Evolutionary conservation across 805 yeast genomes (phyloP).

Genomic region (Maudiozyma saulgeensis): DNA sequence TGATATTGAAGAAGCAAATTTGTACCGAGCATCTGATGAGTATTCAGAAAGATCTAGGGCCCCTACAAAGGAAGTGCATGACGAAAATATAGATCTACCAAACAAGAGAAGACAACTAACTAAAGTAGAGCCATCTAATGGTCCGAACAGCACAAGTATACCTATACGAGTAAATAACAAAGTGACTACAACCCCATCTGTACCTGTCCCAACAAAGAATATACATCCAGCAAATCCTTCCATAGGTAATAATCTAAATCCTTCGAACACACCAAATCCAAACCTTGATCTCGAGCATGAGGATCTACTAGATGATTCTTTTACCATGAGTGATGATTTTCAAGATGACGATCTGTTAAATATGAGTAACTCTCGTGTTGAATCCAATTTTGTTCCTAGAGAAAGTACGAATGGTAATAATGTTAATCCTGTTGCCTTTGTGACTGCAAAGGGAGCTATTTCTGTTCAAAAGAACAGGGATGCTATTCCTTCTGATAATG

Average conservation of each 20-base stretch:
- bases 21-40: conserved; percentile 32
- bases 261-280: not conserved
- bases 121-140: conserved; percentile 6
- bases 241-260: not conserved
- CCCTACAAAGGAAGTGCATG: conserved; percentile 14
- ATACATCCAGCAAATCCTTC: not conserved
- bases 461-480: conserved; percentile 38
- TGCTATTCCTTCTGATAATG: conserved; percentile 30
- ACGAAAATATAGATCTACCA: conserved; percentile 1
- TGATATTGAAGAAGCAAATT: conserved; percentile 35
- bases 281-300: conserved; percentile 11
- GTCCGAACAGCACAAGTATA: not conserved
- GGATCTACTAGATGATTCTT: conserved; percentile 43
- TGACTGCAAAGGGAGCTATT: conserved; percentile 57
- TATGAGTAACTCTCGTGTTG: conserved; percentile 16
- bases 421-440: conserved; percentile 33
- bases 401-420: not conserved
- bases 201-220: not conserved
- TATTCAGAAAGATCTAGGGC: conserved; percentile 24
- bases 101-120: conserved; percentile 19
- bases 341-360: conserved; percentile 32
- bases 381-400: not conserved
- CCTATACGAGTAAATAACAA: not conserved
- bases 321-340: conserved; percentile 42
- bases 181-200: not conserved